Evolutionary conservation across 1,139 yeast species (phyloP).

Genomic region (Ogataea hybrid): DNA sequence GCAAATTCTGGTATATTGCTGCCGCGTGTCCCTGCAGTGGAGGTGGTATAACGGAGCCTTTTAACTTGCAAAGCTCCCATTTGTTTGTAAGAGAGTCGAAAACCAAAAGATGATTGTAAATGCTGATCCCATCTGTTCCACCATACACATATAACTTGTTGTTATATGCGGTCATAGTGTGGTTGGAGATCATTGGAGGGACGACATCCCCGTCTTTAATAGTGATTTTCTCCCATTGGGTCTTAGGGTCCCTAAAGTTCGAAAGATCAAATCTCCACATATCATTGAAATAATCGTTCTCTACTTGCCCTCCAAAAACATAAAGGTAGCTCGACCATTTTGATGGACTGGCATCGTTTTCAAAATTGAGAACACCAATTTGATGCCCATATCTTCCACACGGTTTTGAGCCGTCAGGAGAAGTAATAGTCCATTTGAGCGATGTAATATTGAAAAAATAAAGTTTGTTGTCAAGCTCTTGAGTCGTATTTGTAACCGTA

Average conservation of each 20-base stretch:
- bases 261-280: constrained; percentile 84
- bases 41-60: constrained; percentile 49
- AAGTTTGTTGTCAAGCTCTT: constrained; percentile 82
- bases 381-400: constrained; percentile 95
- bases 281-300: constrained; percentile 83
- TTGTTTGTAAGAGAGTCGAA: constrained; percentile 67
- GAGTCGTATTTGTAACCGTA: constrained; percentile 75
- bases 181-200: constrained; percentile 94
- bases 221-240: constrained; percentile 77
- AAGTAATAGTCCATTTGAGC: constrained; percentile 86
- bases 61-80: constrained; percentile 65
- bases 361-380: constrained; percentile 40
- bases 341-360: constrained; percentile 28
- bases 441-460: constrained; percentile 90
- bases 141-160: constrained; percentile 82
- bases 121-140: constrained; percentile 79
- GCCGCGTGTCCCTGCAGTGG: constrained; percentile 94
- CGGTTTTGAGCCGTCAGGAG: constrained; percentile 80
- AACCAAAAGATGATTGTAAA: constrained; percentile 78
- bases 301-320: constrained; percentile 94
- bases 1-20: constrained; percentile 70
- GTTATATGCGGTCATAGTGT: constrained; percentile 79
- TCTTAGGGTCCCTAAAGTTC: constrained; percentile 78
- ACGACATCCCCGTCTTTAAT: constrained; percentile 46
- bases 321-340: constrained; percentile 45